Evolutionary conservation across 2,329 filamentous ascomycete species (phyloP), one percentile per base, ranked within the genome.

Genomic region (Penicillium griseofulvum): DNA sequence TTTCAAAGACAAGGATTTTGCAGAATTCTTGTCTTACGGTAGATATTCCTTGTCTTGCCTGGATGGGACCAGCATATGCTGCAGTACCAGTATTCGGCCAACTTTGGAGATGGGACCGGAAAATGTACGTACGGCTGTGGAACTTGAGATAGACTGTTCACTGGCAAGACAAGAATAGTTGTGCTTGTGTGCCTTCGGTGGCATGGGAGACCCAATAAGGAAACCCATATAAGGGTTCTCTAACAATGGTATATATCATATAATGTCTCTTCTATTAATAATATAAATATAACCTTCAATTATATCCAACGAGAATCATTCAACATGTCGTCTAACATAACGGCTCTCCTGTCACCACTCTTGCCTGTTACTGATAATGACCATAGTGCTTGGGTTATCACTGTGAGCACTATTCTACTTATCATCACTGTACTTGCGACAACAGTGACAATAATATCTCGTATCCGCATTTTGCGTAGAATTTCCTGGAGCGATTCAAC

Each of bases 321-420:
- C 49, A 29, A 45, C 31, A 54, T 44, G 51, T 5, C 39, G 14
- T 39, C 33, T 6, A 49, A 22, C 12, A 24, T 24, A 31, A 38
- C 37, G 0, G 9, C 12, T 26, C 31, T 57, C 7, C 19, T 54
- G 1, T 36, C 46, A 12, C 56, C 52, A 5, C 42, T 58, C 3
- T 34, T 58, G 12, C 53, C 56, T 22, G 53, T 58, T 24, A 56
- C 43, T 1, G 38, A 48, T 10, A 38, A 56, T 43, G 49, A 58
- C 34, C 56, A 56, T 41, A n/a, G 56, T 16, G 42, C 56, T 5
- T 58, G 56, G 55, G 52, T 57, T 16, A 57, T 57, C 17, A 51
- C 52, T 0, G 52, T 56, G 22, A 56, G 53, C 44, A 58, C 56
- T 16, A 56, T 58, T 8, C 17, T 58, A 29, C 52, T 58, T 22